phyloP scores from a whole-genome alignment of 208 protist genomes.

The Cochliopodium minus region DNA sequence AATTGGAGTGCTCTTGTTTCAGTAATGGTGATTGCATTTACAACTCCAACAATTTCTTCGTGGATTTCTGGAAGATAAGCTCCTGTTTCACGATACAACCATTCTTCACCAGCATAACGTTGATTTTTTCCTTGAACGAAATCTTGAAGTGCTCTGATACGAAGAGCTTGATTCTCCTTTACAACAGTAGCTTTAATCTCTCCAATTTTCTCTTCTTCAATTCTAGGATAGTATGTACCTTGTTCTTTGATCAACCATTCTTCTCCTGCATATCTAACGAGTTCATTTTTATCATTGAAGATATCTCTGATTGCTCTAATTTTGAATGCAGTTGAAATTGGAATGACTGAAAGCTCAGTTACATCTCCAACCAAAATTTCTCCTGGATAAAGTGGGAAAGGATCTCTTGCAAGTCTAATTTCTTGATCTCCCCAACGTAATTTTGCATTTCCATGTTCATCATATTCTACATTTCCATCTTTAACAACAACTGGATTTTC shows the following conservation, averaged over 20 bases:
- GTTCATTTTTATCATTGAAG: too few species aligned
- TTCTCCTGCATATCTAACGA: conserved; percentile 34
- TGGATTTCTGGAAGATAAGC: conserved; percentile 48
- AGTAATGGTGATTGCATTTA: conserved; percentile 38
- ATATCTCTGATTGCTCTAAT: conserved; percentile 55
- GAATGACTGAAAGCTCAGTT: conserved; percentile 45
- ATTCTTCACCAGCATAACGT: conserved; percentile 43
- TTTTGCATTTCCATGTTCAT: conserved; percentile 42
- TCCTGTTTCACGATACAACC: conserved; percentile 35
- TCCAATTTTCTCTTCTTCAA: conserved; percentile 29
- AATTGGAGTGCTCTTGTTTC: conserved; percentile 60
- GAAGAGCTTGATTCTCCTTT: conserved; percentile 28
- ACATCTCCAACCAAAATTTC: conserved; percentile 35
- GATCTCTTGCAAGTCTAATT: conserved; percentile 45
- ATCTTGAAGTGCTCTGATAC: conserved; percentile 22
- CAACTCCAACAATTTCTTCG: conserved; percentile 44
- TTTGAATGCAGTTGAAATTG: conserved; percentile 50
- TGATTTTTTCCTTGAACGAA: conserved; percentile 18
- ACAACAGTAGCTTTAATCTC: conserved; percentile 27
- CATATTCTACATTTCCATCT: too few species aligned
- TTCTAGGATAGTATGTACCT: conserved; percentile 29
- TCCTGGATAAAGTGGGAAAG: conserved; percentile 70
- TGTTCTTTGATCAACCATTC: conserved; percentile 40
- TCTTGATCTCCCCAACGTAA: conserved; percentile 50
- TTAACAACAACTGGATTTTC: too few species aligned